Conservation (phyloP, 2,329 filamentous ascomycete species). For the Aspergillus nomiae region DNA sequence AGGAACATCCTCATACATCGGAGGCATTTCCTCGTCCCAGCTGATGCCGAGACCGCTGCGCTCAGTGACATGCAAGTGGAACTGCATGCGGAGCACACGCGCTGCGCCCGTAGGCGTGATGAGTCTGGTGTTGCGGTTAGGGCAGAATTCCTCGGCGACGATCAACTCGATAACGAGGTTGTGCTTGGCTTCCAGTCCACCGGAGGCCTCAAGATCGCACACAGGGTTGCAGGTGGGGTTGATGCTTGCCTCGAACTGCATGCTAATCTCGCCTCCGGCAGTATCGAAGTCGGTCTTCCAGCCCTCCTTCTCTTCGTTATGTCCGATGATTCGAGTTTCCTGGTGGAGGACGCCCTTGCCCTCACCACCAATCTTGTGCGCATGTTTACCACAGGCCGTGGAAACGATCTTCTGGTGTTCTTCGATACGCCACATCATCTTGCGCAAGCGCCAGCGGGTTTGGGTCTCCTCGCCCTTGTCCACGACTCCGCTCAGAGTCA, state of each 20-base stretch:
- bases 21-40: slow-evolving; percentile 96
- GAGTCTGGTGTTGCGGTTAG: slow-evolving; percentile 69
- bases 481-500: slow-evolving; percentile 84
- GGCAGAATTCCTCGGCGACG: slow-evolving; percentile 83
- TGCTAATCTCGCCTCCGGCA: slow-evolving; percentile 73
- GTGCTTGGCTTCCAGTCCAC: slow-evolving; percentile 79
- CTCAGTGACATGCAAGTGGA: slow-evolving; percentile 79
- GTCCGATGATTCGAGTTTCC: slow-evolving; percentile 75
- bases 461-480: slow-evolving; percentile 68
- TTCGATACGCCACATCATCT: slow-evolving; percentile 90
- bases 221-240: slow-evolving; percentile 65
- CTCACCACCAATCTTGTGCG: slow-evolving; percentile 63
- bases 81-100: slow-evolving; percentile 89
- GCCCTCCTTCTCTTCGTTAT: slow-evolving; percentile 77
- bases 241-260: slow-evolving; percentile 72
- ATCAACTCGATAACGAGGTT: slow-evolving; percentile 90
- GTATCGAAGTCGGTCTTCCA: slow-evolving; percentile 82
- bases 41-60: slow-evolving; percentile 83
- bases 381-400: slow-evolving; percentile 77
- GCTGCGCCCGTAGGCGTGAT: slow-evolving; percentile 87
- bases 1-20: slow-evolving; percentile 91
- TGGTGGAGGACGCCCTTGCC: slow-evolving; percentile 73
- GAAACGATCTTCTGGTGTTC: slow-evolving; percentile 80
- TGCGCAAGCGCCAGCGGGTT: slow-evolving; percentile 86
- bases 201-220: slow-evolving; percentile 74